Percentiles rank a stretch among this genome's conserved stretches.
Evolutionary conservation across 768 basidiomycete species (phyloP).

Genomic region (Boletus pseudo-olivaceus): DNA sequence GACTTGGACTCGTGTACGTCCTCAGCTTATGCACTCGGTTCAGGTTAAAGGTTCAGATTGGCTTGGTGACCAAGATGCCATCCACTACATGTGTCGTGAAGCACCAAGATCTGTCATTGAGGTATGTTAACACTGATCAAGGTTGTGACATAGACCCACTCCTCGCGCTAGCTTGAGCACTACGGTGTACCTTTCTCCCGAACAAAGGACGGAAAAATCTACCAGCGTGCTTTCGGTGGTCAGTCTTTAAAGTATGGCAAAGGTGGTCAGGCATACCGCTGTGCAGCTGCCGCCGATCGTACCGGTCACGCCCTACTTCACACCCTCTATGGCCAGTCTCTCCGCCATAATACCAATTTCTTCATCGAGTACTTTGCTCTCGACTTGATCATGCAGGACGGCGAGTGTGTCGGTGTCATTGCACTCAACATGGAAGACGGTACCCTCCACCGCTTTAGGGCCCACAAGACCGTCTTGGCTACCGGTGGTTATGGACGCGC

Average conservation of each 20-base stretch:
- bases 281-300: slow-evolving; percentile 97
- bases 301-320: slow-evolving; percentile 98
- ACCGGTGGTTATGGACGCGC: slow-evolving; percentile 98
- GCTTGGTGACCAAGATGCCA: slow-evolving; percentile 99
- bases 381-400: slow-evolving; percentile 97
- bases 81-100: slow-evolving; percentile 99
- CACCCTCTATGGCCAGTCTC: slow-evolving; percentile 98
- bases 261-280: slow-evolving; percentile 98
- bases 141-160: not conserved
- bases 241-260: slow-evolving; percentile 97
- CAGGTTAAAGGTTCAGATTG: slow-evolving; percentile 99
- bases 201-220: slow-evolving; percentile 98
- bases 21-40: slow-evolving; percentile 15
- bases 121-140: slow-evolving; percentile 39
- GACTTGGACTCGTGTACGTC: not conserved
- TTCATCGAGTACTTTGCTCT: slow-evolving; percentile 99
- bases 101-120: slow-evolving; percentile 93
- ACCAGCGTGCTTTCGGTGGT: slow-evolving; percentile 98
- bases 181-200: slow-evolving; percentile 98
- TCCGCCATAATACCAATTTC: slow-evolving; percentile 99
- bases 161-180: slow-evolving; percentile 77
- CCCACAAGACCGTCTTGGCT: slow-evolving; percentile 97
- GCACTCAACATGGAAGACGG: slow-evolving; percentile 99
- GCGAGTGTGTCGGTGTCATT: slow-evolving; percentile 98
- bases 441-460: slow-evolving; percentile 95